Evolutionary conservation across 2,329 filamentous ascomycete species (phyloP), one percentile per base, ranked within the genome.

Genomic region (Xylariaceae sp.): DNA sequence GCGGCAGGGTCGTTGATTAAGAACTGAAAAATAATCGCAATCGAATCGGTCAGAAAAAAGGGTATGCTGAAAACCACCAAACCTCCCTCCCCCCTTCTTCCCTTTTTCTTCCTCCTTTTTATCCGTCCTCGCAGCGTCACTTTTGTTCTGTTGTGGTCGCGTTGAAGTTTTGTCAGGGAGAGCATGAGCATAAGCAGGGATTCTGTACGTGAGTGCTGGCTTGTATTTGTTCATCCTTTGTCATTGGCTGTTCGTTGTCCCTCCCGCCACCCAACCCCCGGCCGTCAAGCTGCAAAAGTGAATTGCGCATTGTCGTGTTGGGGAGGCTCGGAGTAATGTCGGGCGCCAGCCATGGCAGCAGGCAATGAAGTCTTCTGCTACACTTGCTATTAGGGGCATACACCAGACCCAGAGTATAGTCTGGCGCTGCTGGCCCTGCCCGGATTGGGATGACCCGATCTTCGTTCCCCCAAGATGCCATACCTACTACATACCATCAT

Each of bases 31-130:
- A 63, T 64, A 63, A 58, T 55, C 45, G 17, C 61, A 59, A 49
- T 57, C 23, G 23, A 30, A 30, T 30, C 23, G 23, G 23, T 30
- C 56, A 61, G 50, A 62, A 63, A 67, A 63, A 67, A 70, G 68
- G 68, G 68, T 70, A 70, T 69, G 68, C 66, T 58, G 63, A 67
- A 68, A 65, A 69, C 67, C 65, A 69, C 63, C 65, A 64, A 69
- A 51, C 49, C 54, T 61, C 62, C 56, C 52, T 48, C 51, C 37
- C 50, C 41, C 53, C 55, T 53, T 53, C 23, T 45, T 59, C 56
- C 53, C 37, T 57, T 60, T 44, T 48, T 30, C 5, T 30, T 53
- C 47, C 51, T 52, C 23, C 57, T 53, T 51, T 58, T 62, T 55
- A 52, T 57, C 60, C 57, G 61, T 57, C 55, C 51, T 64, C 63